Percentiles rank a stretch among this genome's conserved stretches.
phyloP scores from a whole-genome alignment of 371 early-diverging fungal genomes.

The Mucor racemosus region DNA sequence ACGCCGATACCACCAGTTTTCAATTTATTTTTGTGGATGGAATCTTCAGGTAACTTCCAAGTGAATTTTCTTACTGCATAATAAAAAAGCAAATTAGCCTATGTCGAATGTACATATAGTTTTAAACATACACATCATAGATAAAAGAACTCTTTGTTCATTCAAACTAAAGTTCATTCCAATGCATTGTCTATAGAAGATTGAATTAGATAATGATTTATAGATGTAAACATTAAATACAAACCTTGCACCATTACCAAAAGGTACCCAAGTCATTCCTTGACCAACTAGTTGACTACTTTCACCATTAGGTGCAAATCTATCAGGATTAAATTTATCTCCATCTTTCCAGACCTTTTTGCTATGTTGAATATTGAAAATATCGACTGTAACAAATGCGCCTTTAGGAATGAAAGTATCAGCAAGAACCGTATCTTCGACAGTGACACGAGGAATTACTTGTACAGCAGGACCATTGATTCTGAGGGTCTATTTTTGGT shows the following conservation, averaged over 20 bases:
- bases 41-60: constrained; percentile 3
- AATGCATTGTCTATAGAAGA: constrained; percentile 48
- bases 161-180: constrained; percentile 62
- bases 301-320: constrained; percentile 43
- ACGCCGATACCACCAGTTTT: background rate
- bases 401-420: constrained; percentile 51
- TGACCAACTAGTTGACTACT: constrained; percentile 22
- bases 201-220: background rate
- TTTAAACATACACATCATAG: constrained; percentile 46
- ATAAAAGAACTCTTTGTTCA: constrained; percentile 54
- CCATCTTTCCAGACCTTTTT: constrained; percentile 24
- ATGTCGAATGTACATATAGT: background rate
- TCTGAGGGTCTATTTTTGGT: constrained; percentile 15
- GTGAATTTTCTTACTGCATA: constrained; percentile 3
- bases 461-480: constrained; percentile 14
- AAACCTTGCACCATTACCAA: constrained; percentile 47
- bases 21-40: background rate
- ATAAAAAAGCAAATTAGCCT: background rate
- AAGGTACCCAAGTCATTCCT: constrained; percentile 52
- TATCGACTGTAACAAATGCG: constrained; percentile 34
- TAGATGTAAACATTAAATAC: too few relatives aligned
- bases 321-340: constrained; percentile 34
- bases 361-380: constrained; percentile 39
- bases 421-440: constrained; percentile 30
- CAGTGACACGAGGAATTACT: constrained; percentile 21